Conservation (phyloP, 129 eudicot species). For the Erigeron canadensis region DNA sequence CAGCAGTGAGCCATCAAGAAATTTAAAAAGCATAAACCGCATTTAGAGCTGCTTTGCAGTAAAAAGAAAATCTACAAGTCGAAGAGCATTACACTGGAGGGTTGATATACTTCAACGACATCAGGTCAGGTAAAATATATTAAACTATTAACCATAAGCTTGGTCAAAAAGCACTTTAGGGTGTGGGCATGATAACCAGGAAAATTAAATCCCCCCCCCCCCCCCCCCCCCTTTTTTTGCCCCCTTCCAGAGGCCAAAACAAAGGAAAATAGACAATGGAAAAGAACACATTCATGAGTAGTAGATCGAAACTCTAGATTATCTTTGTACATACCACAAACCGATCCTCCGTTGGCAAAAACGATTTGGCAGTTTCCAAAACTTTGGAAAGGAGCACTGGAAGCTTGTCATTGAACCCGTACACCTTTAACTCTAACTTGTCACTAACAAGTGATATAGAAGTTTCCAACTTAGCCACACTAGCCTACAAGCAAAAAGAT, state of each 20-base stretch:
- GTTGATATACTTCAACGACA: not conserved
- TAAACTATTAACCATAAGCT: no score
- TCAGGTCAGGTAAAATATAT: not conserved
- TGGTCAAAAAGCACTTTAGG: not conserved
- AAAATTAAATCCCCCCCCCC: no score
- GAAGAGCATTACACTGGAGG: not conserved
- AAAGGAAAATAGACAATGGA: not conserved
- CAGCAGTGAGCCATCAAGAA: conserved; percentile 5
- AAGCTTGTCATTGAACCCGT: conserved; percentile 95
- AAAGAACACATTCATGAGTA: not conserved
- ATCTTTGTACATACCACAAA: conserved; percentile 52
- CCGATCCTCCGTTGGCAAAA: conserved; percentile 78
- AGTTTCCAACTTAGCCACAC: conserved; percentile 91
- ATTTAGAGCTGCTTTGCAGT: not conserved
- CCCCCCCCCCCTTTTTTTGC: no score
- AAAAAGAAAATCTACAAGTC: not conserved
- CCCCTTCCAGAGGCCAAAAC: not conserved
- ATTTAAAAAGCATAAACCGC: conserved; percentile 16
- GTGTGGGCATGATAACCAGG: not conserved
- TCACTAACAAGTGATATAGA: conserved; percentile 82
- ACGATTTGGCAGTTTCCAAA: conserved; percentile 62
- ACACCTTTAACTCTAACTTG: conserved; percentile 87
- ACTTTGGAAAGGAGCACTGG: conserved; percentile 82
- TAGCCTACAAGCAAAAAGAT: conserved; percentile 54
- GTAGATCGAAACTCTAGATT: not conserved